phyloP scores from a whole-genome alignment of 1,284 basidiomycete genomes.

The Heterobasidion annosum region DNA sequence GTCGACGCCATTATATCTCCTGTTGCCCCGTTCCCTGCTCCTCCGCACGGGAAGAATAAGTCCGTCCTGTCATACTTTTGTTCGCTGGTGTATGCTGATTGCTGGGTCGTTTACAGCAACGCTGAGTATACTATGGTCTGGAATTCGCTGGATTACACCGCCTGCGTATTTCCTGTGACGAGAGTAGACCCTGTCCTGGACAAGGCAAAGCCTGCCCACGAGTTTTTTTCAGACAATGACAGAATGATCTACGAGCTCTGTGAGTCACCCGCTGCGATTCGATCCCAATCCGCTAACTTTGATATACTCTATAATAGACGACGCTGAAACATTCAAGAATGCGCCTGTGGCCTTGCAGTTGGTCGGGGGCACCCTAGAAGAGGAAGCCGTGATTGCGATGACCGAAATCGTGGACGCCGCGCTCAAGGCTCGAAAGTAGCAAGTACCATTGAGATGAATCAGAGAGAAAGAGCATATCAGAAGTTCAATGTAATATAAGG shows the following conservation, averaged over 20 bases:
- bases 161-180: conserved; percentile 60
- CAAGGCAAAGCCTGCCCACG: conserved; percentile 26
- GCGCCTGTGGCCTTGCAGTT: conserved; percentile 67
- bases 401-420: conserved; percentile 47
- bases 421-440: conserved; percentile 17
- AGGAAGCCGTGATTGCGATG: conserved; percentile 63
- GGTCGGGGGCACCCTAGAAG: conserved; percentile 61
- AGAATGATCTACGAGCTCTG: conserved; percentile 43
- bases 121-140: conserved; percentile 51
- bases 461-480: background rate
- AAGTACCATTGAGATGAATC: background rate
- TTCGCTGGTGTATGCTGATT: background rate
- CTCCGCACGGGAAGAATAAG: conserved; percentile 30
- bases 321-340: conserved; percentile 44
- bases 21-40: conserved; percentile 18
- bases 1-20: conserved; percentile 30
- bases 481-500: background rate
- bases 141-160: conserved; percentile 64
- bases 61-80: conserved; percentile 16
- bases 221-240: conserved; percentile 40
- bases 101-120: background rate
- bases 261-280: conserved; percentile 21
- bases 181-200: conserved; percentile 44
- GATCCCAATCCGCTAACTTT: background rate
- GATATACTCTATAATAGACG: conserved; percentile 25